These are phyloP conservation scores for Solanum chiquidenum DNA, from an alignment of 257 asterid species.

Conservation along the genomic window DNA sequence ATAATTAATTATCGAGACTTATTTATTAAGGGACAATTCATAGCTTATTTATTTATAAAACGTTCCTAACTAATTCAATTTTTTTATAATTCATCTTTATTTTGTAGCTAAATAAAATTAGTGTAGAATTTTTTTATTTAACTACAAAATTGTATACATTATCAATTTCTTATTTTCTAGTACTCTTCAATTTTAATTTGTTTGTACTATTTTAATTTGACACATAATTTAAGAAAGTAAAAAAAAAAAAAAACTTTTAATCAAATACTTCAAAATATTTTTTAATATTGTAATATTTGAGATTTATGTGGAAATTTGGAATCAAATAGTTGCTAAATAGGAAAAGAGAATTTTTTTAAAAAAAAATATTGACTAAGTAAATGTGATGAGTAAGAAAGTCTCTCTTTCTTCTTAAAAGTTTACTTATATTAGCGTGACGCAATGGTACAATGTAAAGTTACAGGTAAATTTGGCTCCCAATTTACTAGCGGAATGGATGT, in stretches of 20 bases:
- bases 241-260: too few species aligned
- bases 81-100: too few species aligned
- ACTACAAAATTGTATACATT: too few species aligned
- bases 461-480: not conserved
- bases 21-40: not conserved
- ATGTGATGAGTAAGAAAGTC: not conserved
- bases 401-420: not conserved
- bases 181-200: not conserved
- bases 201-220: not conserved
- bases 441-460: not conserved
- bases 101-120: too few species aligned
- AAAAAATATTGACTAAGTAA: not conserved
- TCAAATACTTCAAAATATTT: not conserved
- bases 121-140: not conserved
- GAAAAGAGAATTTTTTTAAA: not conserved
- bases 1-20: not conserved
- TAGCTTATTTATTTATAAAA: too few species aligned
- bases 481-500: not conserved
- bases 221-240: not conserved
- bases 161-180: not conserved
- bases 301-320: not conserved
- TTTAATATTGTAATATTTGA: not conserved
- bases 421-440: not conserved
- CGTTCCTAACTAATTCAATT: too few species aligned
- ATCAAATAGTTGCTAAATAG: not conserved